Percentiles rank a stretch among this genome's conserved stretches.
These are phyloP conservation scores for Cryoendolithus antarcticus DNA, from an alignment of 2,329 filamentous ascomycete species.

Conservation along the genomic window DNA sequence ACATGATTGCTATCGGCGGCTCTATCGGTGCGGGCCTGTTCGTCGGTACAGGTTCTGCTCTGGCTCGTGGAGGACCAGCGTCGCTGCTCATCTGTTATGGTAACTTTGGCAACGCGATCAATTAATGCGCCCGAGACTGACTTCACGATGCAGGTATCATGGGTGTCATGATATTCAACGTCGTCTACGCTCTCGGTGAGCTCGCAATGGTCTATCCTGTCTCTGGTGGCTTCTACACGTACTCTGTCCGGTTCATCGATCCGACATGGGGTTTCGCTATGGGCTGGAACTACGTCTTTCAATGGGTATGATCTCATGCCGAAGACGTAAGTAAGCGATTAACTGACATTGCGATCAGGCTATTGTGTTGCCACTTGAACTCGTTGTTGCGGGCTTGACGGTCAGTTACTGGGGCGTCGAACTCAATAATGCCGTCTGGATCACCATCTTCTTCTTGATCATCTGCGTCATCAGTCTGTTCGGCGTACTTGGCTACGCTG, in stretches of 20 bases:
- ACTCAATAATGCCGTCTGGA: conserved; percentile 13
- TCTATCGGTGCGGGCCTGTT: conserved; percentile 53
- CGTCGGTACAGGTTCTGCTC: conserved; percentile 33
- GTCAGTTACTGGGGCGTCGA: conserved; percentile 16
- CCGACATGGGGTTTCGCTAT: conserved; percentile 62
- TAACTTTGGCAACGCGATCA: conserved; percentile 14
- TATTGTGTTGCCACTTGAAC: conserved; percentile 15
- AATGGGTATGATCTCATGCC: conserved; percentile 7
- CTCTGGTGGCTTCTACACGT: conserved; percentile 82
- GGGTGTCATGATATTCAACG: conserved; percentile 72
- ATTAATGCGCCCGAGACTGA: conserved; percentile 25
- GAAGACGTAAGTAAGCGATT: conserved; percentile 13
- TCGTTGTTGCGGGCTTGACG: conserved; percentile 14
- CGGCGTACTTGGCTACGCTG: conserved; percentile 17
- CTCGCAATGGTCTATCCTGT: conserved; percentile 84
- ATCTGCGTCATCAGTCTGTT: conserved; percentile 17
- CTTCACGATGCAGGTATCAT: conserved; percentile 41
- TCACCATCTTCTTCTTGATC: conserved; percentile 13
- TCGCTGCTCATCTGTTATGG: conserved; percentile 49
- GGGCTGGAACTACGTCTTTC: conserved; percentile 17
- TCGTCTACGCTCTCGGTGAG: conserved; percentile 82
- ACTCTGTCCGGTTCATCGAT: conserved; percentile 83
- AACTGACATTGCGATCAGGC: no score
- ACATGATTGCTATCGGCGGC: conserved; percentile 95
- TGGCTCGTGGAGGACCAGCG: conserved; percentile 63